These are phyloP conservation scores for Aquanectria penicillioides DNA, from an alignment of 2,329 filamentous ascomycete species.

Conservation along the genomic window DNA sequence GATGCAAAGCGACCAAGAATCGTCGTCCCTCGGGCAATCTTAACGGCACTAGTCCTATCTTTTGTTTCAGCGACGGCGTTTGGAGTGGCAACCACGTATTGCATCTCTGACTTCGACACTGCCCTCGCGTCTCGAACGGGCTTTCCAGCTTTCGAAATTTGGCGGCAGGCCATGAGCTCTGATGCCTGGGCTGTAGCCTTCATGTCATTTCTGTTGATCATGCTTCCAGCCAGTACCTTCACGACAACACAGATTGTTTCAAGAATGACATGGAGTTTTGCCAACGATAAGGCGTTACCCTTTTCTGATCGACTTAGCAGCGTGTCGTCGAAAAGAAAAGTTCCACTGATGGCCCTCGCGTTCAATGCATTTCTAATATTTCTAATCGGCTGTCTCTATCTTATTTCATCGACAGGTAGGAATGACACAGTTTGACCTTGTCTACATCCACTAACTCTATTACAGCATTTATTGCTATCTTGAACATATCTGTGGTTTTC, in stretches of 20 bases:
- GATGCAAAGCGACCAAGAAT: not conserved
- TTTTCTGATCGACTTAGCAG: not conserved
- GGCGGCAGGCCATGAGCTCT: conserved; percentile 1
- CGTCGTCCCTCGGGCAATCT: not conserved
- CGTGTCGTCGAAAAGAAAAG: not conserved
- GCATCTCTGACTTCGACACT: not conserved
- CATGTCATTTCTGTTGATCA: not conserved
- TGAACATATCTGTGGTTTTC: conserved; percentile 6
- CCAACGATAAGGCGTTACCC: not conserved
- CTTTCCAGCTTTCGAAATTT: not conserved
- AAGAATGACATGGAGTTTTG: conserved; percentile 7
- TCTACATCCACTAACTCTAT: not conserved
- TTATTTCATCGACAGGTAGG: conserved; percentile 6
- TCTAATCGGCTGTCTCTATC: conserved; percentile 4
- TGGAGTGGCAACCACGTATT: not conserved
- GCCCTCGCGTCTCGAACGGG: not conserved
- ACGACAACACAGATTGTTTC: not conserved
- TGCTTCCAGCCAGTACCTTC: not conserved
- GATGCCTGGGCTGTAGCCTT: not conserved
- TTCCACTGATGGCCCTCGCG: not conserved
- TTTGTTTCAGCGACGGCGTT: not conserved
- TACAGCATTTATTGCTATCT: not conserved
- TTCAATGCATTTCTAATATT: conserved; percentile 6
- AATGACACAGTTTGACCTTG: too few species aligned
- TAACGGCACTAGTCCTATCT: not conserved